These are phyloP conservation scores for Agastache rugosa DNA, from an alignment of 257 asterid genomes.

Conservation along the genomic window DNA sequence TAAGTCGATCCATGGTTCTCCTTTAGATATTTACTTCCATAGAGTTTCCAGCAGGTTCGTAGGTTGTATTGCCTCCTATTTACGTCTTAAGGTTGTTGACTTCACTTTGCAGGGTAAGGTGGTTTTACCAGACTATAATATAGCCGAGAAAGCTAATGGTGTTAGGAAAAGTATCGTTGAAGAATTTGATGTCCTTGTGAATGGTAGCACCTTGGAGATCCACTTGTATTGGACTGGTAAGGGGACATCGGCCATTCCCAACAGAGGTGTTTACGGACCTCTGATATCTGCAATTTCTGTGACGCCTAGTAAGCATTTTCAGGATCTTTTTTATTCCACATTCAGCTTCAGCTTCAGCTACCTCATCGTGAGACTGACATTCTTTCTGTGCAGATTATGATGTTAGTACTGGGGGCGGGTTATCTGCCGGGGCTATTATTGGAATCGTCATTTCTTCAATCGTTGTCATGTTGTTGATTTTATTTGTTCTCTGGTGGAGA, in stretches of 20 bases:
- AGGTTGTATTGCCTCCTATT: neutral
- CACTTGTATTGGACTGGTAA: conserved; percentile 95
- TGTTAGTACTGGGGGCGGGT: conserved; percentile 48
- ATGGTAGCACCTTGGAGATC: conserved; percentile 75
- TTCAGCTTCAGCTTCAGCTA: conserved; percentile 27
- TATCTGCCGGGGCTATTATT: conserved; percentile 70
- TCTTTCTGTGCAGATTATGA: conserved; percentile 58
- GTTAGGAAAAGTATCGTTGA: conserved; percentile 59
- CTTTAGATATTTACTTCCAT: neutral
- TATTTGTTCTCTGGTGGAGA: conserved; percentile 60
- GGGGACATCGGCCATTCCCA: conserved; percentile 88
- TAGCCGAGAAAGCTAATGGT: conserved; percentile 65
- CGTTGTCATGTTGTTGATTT: conserved; percentile 46
- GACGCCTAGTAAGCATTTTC: conserved; percentile 70
- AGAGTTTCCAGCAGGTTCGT: neutral
- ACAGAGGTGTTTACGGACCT: conserved; percentile 88
- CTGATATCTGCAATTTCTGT: conserved; percentile 85
- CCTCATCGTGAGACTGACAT: conserved; percentile 15
- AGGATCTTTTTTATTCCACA: conserved; percentile 2
- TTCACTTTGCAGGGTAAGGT: conserved; percentile 65
- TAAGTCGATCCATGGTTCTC: conserved; percentile 41
- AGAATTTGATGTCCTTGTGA: conserved; percentile 58
- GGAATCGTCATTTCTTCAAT: conserved; percentile 67
- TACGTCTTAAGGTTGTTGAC: conserved; percentile 1
- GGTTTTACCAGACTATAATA: conserved; percentile 67